Base-by-base conservation (phyloP, 495 filamentous ascomycete genomes). In the Penicillium simplicissimum region DNA sequence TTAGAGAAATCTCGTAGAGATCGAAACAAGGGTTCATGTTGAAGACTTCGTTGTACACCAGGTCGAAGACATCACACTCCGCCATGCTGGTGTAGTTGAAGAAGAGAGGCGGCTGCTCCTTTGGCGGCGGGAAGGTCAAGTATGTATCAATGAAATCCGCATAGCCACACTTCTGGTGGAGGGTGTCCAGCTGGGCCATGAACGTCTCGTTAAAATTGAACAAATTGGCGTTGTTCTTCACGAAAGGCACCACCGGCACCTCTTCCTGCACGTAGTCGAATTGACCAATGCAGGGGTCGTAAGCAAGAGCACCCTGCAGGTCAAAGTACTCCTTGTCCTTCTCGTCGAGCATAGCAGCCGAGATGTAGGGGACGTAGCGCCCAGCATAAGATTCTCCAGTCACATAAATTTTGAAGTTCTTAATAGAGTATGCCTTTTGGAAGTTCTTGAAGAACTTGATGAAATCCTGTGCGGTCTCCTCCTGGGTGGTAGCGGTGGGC, bases 381-480 rank as follows among this genome's bases (percentile, higher is more conserved):
- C 81, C 82, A 17, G 78, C 82, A 70, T 87, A 88, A 56, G 78
- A 82, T 66, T 88, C 86, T 9, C 87, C 86, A 3, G 86, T 82
- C 52, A 88, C 77, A 57, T 82, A 88, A 51, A 88, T 80, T 70
- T 85, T 87, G 69, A 76, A 82, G 56, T 82, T 82, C 61, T 87
- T 80, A 59, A 88, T 79, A 5, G 80, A 82, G 58, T 88, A 89
- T 1, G 76, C 80, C 48, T 85, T 71, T 21, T 86, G 71, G 63
- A 85, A 88, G 70, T 87, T 88, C 76, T 84, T 84, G 70, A 81
- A 88, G 73, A 87, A 88, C 55, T 82, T 82, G 7, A 85, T 56
- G 67, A 89, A 89, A 51, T 88, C 80, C 58, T 79, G 67, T 0
- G 84, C 85, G 28, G 80, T 80, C 35, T 87, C 81, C 31, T 84